Evolutionary conservation across 1,284 basidiomycete genomes (phyloP).

Genomic region (Tranzscheliella williamsii): DNA sequence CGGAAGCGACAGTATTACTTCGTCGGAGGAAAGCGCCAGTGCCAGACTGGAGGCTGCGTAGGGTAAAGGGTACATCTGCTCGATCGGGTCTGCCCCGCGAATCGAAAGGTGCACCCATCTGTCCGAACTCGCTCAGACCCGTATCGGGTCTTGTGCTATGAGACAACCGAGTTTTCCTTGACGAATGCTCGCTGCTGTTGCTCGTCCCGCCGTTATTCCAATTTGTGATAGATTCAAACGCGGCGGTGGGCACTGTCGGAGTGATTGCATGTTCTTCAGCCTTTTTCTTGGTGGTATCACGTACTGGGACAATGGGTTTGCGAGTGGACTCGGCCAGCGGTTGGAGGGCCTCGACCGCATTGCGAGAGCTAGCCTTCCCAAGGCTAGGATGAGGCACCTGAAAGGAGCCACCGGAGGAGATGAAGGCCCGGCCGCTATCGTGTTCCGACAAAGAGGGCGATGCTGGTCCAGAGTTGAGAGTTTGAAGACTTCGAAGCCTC

Average conservation of each 20-base stretch:
- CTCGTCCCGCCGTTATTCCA: neutral
- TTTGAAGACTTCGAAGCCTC: conserved; percentile 28
- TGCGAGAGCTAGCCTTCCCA: conserved; percentile 16
- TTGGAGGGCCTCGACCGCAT: conserved; percentile 26
- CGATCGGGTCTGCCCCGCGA: no score
- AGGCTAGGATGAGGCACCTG: conserved; percentile 8
- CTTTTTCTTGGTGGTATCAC: no score
- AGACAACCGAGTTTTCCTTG: conserved; percentile 7
- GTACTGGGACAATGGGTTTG: no score
- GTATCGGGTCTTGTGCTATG: conserved; percentile 16
- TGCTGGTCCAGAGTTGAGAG: conserved; percentile 33
- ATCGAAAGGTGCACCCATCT: conserved; percentile 28
- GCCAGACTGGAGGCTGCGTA: conserved; percentile 20
- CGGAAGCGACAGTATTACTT: conserved; percentile 22
- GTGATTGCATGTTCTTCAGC: no score
- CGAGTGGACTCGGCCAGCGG: conserved; percentile 28
- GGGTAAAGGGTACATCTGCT: no score
- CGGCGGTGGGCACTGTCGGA: no score
- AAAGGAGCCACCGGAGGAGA: conserved; percentile 12
- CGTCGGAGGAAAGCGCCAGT: conserved; percentile 29
- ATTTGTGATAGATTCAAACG: no score
- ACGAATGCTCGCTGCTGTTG: conserved; percentile 1
- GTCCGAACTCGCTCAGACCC: conserved; percentile 32
- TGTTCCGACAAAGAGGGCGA: conserved; percentile 33
- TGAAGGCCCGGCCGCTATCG: conserved; percentile 21